These are phyloP conservation scores for Arthonia radiata DNA, from an alignment of 495 filamentous ascomycete genomes.

Conservation along the genomic window DNA sequence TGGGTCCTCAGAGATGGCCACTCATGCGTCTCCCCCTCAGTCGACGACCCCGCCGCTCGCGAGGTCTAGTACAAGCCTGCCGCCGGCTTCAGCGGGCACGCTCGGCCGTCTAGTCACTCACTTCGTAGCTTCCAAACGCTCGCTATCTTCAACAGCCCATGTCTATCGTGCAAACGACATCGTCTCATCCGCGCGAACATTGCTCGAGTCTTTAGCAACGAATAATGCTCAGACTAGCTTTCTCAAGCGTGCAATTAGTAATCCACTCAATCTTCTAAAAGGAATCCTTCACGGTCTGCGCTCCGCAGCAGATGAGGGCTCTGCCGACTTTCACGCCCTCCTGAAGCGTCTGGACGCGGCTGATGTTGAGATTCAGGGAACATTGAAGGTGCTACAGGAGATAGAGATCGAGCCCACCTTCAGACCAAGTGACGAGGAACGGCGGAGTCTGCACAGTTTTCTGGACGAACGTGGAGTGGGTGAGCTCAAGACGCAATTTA, in stretches of 20 bases:
- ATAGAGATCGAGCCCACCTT: slow-evolving; percentile 55
- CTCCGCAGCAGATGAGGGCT: slow-evolving; percentile 25
- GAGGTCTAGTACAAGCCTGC: too few relatives aligned
- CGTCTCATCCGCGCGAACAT: slow-evolving; percentile 44
- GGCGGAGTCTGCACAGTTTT: slow-evolving; percentile 64
- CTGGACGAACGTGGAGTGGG: slow-evolving; percentile 63
- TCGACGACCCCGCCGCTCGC: too few relatives aligned
- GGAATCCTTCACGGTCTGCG: slow-evolving; percentile 36
- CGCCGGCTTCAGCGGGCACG: too few relatives aligned
- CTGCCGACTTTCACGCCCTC: slow-evolving; percentile 34
- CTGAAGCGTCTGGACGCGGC: slow-evolving; percentile 50
- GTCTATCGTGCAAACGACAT: slow-evolving; percentile 78
- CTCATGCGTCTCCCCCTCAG: too few relatives aligned
- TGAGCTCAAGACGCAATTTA: slow-evolving; percentile 36
- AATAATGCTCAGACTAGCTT: slow-evolving; percentile 56
- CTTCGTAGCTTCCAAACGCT: slow-evolving; percentile 72
- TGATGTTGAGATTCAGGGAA: slow-evolving; percentile 42
- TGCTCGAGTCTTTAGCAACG: slow-evolving; percentile 58
- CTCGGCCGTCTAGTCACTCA: slow-evolving; percentile 56
- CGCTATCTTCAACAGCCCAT: slow-evolving; percentile 61
- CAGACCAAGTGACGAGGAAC: slow-evolving; percentile 37
- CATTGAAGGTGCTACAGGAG: slow-evolving; percentile 39
- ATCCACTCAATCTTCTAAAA: slow-evolving; percentile 44
- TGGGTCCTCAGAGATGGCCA: too few relatives aligned
- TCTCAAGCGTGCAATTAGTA: slow-evolving; percentile 42